Base-by-base conservation (phyloP, 2,329 filamentous ascomycete species). In the Scedosporium boydii region DNA sequence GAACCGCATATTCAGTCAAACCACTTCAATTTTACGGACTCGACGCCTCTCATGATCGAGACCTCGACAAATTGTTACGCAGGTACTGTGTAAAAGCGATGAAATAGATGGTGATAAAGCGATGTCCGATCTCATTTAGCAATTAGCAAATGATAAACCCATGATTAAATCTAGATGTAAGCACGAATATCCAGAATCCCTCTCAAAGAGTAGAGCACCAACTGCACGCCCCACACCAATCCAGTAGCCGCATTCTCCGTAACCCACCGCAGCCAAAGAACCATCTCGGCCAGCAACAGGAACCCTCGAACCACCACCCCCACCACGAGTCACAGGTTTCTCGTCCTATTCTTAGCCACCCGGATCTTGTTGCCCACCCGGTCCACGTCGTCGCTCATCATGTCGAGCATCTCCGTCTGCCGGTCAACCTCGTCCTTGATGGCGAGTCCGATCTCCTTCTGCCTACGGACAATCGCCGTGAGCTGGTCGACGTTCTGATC, bases 401-500 rank as follows among this genome's bases (percentile, higher is more conserved):
- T 73, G 12, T 84, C 82, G 34, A 95, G 77, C 82, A 91, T 84
- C 71, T 85, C 81, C 62, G 85, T 88, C 76, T 93, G 89, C 66
- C 84, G 74, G 61, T 86, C 82, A 62, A 93, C 80, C 76, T 93
- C 90, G 59, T 87, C 82, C 66, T 90, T 83, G 69, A 95, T 93
- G 63, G 86, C 82, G 57, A 90, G 77, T 0, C 90, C 90, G 83
- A 93, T 90, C 74, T 92, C 87, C 70, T 84, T 87, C 77, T 93
- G 88, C 63, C 88, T 78, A 58, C 86, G 78, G 57, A 93, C 87
- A 58, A 91, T 87, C 66, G 84, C 85, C 1, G 83, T 81, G 62
- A 95, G 75, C 67, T 85, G 80, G 18, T 88, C 82, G 2, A 95
- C 82, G 67, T 90, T 87, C 68, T 87, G 73, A 67, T 95, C 90